Evolutionary conservation across 495 filamentous ascomycete genomes (phyloP).

Genomic region (Sabuloglossum arenarium): DNA sequence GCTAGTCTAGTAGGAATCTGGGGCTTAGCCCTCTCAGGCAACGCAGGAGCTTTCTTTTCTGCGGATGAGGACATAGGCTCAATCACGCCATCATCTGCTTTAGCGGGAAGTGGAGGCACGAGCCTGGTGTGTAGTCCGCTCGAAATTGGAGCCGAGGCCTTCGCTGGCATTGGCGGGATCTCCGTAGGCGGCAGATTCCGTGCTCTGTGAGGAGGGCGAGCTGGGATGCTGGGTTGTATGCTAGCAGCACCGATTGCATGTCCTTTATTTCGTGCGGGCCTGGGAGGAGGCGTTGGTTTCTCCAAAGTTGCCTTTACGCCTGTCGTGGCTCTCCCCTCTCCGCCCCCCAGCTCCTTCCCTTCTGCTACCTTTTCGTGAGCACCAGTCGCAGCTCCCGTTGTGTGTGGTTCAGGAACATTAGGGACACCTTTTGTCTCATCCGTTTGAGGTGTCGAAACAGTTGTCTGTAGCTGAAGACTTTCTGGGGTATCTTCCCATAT

Average conservation of each 20-base stretch:
- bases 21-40: conserved; percentile 62
- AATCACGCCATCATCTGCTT: conserved; percentile 18
- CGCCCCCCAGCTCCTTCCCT: not conserved
- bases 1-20: conserved; percentile 50
- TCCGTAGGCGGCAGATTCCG: conserved; percentile 20
- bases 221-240: conserved; percentile 11
- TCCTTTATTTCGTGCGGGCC: conserved; percentile 12
- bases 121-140: not conserved
- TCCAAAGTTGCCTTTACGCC: conserved; percentile 8
- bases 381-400: conserved; percentile 10
- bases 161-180: conserved; percentile 10
- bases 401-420: conserved; percentile 8
- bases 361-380: conserved; percentile 1
- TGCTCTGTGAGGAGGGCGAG: conserved; percentile 14
- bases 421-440: conserved; percentile 18
- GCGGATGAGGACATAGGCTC: not conserved
- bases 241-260: conserved; percentile 16
- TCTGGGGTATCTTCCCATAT: conserved; percentile 94
- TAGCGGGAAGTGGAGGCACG: conserved; percentile 13
- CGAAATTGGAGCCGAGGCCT: conserved; percentile 2
- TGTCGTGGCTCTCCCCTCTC: conserved; percentile 13
- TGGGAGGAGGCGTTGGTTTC: conserved; percentile 21
- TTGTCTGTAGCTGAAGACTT: conserved; percentile 59
- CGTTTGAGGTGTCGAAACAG: conserved; percentile 37
- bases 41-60: conserved; percentile 9